Percentiles rank a stretch among this genome's conserved stretches.
Conservation (phyloP, 345 rosid genomes). For the Reutealis trisperma region DNA sequence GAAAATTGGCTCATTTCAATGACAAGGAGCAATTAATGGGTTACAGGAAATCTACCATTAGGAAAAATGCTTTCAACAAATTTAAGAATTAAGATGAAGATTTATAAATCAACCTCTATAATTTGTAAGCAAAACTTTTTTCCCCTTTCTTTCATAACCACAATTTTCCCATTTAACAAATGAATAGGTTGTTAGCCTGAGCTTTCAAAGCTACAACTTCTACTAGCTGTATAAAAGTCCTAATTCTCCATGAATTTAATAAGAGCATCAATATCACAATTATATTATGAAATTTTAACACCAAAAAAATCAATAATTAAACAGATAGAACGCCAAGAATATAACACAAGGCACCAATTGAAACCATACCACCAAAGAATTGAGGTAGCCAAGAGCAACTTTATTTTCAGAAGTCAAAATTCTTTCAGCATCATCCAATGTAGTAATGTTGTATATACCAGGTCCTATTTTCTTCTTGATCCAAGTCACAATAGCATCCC, state of each 20-base stretch:
- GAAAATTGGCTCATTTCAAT: neutral
- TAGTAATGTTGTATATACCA: slow-evolving; percentile 71
- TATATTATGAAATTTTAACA: neutral
- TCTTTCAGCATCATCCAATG: slow-evolving; percentile 82
- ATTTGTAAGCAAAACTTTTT: neutral
- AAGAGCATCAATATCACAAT: neutral
- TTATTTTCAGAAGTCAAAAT: slow-evolving; percentile 72
- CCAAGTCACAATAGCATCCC: slow-evolving; percentile 92
- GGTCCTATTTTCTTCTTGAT: slow-evolving; percentile 96
- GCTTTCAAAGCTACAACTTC: neutral
- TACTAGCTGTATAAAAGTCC: neutral
- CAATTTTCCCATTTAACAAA: neutral
- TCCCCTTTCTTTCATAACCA: neutral
- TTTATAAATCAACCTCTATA: neutral
- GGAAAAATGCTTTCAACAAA: neutral
- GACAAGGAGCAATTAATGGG: neutral
- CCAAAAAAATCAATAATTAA: too few species aligned
- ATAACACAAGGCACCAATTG: neutral
- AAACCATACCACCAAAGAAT: slow-evolving; percentile 74
- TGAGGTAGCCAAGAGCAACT: slow-evolving; percentile 81
- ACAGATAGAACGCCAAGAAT: neutral
- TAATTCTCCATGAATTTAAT: neutral
- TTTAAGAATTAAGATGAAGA: neutral
- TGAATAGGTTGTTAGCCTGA: neutral
- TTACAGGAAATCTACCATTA: neutral